Evolutionary conservation across 192 early-diverging fungal species (phyloP).

Genomic region (Glomus cerebriforme): DNA sequence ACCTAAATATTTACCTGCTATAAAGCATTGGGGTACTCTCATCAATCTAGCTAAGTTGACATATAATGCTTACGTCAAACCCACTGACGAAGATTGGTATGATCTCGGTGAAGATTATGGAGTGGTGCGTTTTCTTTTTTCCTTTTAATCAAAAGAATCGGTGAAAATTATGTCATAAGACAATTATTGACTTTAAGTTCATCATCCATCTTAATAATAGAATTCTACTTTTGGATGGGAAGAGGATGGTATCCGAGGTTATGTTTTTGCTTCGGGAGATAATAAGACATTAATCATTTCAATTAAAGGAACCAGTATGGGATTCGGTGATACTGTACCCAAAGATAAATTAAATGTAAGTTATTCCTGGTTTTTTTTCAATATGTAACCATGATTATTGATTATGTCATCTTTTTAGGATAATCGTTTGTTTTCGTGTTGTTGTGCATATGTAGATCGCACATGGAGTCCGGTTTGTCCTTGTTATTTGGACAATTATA

Average conservation of each 20-base stretch:
- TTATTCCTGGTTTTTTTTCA: background rate
- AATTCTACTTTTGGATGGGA: slow-evolving; percentile 76
- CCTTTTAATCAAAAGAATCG: background rate
- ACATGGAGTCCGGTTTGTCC: slow-evolving; percentile 84
- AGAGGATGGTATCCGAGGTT: slow-evolving; percentile 76
- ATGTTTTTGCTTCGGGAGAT: slow-evolving; percentile 75
- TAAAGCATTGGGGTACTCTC: slow-evolving; percentile 72
- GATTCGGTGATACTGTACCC: slow-evolving; percentile 67
- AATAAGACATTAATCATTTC: slow-evolving; percentile 76
- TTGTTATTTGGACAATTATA: slow-evolving; percentile 64
- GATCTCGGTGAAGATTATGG: slow-evolving; percentile 66
- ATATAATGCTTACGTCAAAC: slow-evolving; percentile 80
- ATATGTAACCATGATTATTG: background rate
- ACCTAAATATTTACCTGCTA: slow-evolving; percentile 60
- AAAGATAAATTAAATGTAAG: slow-evolving; percentile 76
- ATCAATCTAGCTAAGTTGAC: slow-evolving; percentile 78
- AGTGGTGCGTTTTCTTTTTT: slow-evolving; percentile 42
- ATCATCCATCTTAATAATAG: slow-evolving; percentile 32
- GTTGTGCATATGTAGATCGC: slow-evolving; percentile 84
- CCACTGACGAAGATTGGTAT: slow-evolving; percentile 65
- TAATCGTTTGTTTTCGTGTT: slow-evolving; percentile 95
- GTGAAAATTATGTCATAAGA: background rate
- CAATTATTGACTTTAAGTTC: background rate
- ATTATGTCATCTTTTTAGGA: slow-evolving; percentile 51
- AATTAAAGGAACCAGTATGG: slow-evolving; percentile 84